Evolutionary conservation across 257 asterid genomes (phyloP), one percentile per base, ranked within the genome.

Genomic region (Nicotiana tabacum): DNA sequence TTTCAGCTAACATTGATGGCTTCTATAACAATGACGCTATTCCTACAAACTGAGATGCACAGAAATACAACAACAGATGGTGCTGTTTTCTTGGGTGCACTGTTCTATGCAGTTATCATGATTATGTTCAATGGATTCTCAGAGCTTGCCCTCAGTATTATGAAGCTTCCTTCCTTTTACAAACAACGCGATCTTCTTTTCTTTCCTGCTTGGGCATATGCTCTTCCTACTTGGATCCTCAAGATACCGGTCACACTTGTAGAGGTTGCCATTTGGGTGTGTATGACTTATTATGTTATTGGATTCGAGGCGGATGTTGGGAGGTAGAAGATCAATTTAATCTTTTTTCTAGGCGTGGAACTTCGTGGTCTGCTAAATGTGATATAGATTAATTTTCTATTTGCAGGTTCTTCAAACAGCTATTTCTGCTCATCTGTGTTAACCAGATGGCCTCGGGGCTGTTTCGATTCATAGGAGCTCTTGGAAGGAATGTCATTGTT

Each of bases 101-200:
- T 92, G 56, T 93, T 88, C 65, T 93, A 66, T 70, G 95, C 91
- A 35, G 88, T 92, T 8, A 6, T 90, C 37, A 85, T 83, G 85
- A 82, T 89, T 61, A 90, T 92, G 94, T 93, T 93, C 87, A 92
- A 93, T 67, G 97, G 97, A 16, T 89, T 91, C 85, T 89, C 95
- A 70, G 95, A 93, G 89, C 92, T 91, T 35, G 90, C 95, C 16
- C 83, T 93, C 61, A 91, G 93, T 51, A 92, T 93, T 35, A n/a
- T 89, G 80, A 93, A 92, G 80, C 95, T 93, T 72, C 98, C 98
- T 2, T 95, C 91, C n/a, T 91, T 92, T 77, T 93, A 86, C 90
- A 93, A 93, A 91, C 98, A 93, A 82, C 61, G 98, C 27, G 98
- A 93, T 85, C 93, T 92, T 55, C 88, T 91, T 9, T 93, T 93